Base-by-base conservation (phyloP, 192 early-diverging fungal genomes). In the Gaertneriomyces sp. region DNA sequence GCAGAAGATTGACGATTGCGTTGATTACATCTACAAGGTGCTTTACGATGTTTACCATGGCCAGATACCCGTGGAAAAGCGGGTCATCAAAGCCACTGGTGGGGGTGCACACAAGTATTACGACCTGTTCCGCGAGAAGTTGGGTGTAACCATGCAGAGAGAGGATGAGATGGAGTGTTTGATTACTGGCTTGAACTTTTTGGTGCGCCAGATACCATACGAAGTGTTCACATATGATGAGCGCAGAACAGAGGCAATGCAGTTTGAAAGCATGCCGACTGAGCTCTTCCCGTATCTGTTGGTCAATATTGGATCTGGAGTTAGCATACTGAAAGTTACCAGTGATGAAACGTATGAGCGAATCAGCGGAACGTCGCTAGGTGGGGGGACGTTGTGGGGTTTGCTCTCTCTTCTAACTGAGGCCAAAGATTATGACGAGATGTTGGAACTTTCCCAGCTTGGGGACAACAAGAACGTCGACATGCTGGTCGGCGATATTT, bases 221-320 rank as follows among this genome's bases (percentile, higher is more conserved):
- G 95, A 98, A 73, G 90, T 92, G 17, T 98, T 96, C 65, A 93
- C 93, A 8, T 98, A 94, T 68, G 86, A 89, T 65, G 89, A 93
- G 55, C 68, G 82, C 56, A 76, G 87, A 14, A 40, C 79, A 9
- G 77, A 76, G 42, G 77, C 78, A 45, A 90, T 88, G 79, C 70
- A 78, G 71, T 90, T 85, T 62, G 87, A 86, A 51, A 63, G 73
- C 5, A 74, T 72, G 12, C 74, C 74, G 2, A 66, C 69, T 17
- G 84, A 91, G 45, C 74, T 89, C 46, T 98, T 90, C 70, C 95
- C 95, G 33, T 96, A 95, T 76, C 86, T 98, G 88, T 76, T 98
- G 61, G 94, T 96, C 41, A 98, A 98, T 62, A 95, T 98, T 62
- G 96, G 96, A 20, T 94, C 93, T 38, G 96, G 96, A 47, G 96